Evolutionary conservation across 768 basidiomycete genomes (phyloP), one percentile per base, ranked within the genome.

Genomic region (Multifurca ochricompacta): DNA sequence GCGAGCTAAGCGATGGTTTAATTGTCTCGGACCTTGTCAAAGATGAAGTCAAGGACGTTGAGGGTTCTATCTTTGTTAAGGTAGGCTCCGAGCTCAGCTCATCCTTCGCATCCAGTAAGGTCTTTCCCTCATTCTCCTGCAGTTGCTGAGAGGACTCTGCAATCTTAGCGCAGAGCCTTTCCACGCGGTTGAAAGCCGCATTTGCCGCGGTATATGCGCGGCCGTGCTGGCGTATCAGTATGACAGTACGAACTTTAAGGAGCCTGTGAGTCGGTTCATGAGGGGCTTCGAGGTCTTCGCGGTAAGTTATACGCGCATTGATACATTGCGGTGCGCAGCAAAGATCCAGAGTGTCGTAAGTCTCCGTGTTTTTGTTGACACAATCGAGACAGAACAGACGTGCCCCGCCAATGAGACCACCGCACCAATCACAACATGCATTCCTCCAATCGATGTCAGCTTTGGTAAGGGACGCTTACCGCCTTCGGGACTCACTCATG

Each of bases 331-430:
- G 61, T 4, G 56, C 27, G 21, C 63, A 61, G 57, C 68, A 70
- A 30, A 70, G 62, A 55, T 71, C 67, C 13, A 70, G 44, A 6
- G 64, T 66, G 30, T 62, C 59, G 9, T 54, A 25, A 6, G 21
- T 16, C 28, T 32, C n/a, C 3, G 25, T 36, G 18, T 4, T n/a
- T 18, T 58, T 44, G 6, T 56, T 47, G 40, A 62, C 60, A 34
- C 70, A 71, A 41, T 67, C 62, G n/a, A 71, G 57, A 31, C 70
- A 71, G 35, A 65, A 60, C 18, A 69, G 51, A 6, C 68, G 65
- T 7, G 65, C 44, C 1, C 69, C 69, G 9, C 62, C 66, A 2
- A 68, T 64, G 16, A 6, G 27, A 0, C 65, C 64, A 11, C 51
- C 46, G 42, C 70, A 70, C 10, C 37, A 56, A 42, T 66, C 68